Conservation (phyloP, 805 yeast species). For the Nakazawaea molendinolei region DNA sequence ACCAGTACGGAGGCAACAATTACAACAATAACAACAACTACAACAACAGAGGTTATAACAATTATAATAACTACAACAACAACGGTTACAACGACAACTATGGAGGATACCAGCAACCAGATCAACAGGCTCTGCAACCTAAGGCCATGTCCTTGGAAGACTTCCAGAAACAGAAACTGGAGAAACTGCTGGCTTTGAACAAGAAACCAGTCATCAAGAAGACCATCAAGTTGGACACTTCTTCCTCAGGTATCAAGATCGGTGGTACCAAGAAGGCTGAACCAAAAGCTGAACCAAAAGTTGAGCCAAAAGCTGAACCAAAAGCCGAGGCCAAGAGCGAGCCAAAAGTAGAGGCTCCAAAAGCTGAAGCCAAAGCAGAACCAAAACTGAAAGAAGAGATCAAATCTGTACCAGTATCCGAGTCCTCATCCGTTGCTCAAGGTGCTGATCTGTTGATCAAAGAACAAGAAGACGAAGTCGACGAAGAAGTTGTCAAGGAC, state of each 20-base stretch:
- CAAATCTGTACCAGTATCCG: constrained; percentile 13
- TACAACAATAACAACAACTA: constrained; percentile 20
- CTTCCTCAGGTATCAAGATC: constrained; percentile 51
- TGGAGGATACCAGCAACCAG: constrained; percentile 15
- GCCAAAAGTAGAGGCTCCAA: constrained; percentile 14
- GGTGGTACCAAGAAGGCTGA: constrained; percentile 40
- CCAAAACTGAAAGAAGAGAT: constrained; percentile 15
- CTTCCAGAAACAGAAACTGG: constrained; percentile 62
- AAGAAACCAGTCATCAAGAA: constrained; percentile 51
- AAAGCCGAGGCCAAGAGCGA: constrained; percentile 15
- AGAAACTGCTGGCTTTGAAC: constrained; percentile 31
- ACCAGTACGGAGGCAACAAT: constrained; percentile 20
- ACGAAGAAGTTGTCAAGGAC: constrained; percentile 82
- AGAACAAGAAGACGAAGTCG: constrained; percentile 77
- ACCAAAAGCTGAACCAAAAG: constrained; percentile 19
- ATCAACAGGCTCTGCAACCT: constrained; percentile 18
- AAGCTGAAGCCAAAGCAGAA: constrained; percentile 14
- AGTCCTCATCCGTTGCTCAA: constrained; percentile 19
- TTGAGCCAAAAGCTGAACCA: constrained; percentile 13
- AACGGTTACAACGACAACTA: constrained; percentile 16
- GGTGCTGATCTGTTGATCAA: constrained; percentile 48
- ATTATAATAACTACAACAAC: constrained; percentile 18
- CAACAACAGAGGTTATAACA: constrained; percentile 24
- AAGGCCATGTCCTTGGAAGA: constrained; percentile 77
- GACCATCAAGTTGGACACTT: constrained; percentile 56